A percentile compares a stretch with the other conserved stretches of the same genome.
phyloP scores from a whole-genome alignment of 441 rosid species.

The Theobroma grandiflorum region DNA sequence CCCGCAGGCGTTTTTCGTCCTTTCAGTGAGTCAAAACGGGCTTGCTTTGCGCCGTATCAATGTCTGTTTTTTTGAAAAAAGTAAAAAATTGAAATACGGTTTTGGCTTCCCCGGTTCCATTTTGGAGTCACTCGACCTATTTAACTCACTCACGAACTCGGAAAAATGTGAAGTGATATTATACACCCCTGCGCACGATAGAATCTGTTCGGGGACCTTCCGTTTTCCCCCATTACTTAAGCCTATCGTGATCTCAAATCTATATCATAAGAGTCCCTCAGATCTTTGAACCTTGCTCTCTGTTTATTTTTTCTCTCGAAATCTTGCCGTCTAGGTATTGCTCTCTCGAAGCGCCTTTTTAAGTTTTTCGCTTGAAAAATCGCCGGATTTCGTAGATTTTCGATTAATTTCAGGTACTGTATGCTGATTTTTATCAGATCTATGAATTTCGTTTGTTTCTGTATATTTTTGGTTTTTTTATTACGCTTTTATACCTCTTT shows the following conservation, averaged over 20 bases:
- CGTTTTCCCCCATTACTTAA: no score
- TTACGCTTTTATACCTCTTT: not conserved
- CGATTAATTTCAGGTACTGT: not conserved
- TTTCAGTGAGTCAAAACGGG: not conserved
- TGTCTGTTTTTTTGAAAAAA: not conserved
- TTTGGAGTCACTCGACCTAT: slow-evolving; percentile 7
- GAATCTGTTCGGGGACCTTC: not conserved
- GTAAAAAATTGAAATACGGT: not conserved
- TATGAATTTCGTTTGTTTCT: not conserved
- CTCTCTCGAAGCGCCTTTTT: not conserved
- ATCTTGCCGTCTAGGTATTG: no score
- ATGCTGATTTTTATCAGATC: not conserved
- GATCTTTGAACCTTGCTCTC: no score
- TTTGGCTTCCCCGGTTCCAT: not conserved
- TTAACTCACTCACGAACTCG: slow-evolving; percentile 2
- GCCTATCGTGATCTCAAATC: no score
- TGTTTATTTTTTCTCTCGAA: no score
- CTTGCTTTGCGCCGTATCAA: not conserved
- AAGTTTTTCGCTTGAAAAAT: not conserved
- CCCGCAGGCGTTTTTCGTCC: no score
- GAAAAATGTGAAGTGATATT: not conserved
- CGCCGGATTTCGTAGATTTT: not conserved
- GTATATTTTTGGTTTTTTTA: not conserved
- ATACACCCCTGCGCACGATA: not conserved
- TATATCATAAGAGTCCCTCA: no score